phyloP scores from a whole-genome alignment of 257 asterid species.

The Solanum sparsipilum region DNA sequence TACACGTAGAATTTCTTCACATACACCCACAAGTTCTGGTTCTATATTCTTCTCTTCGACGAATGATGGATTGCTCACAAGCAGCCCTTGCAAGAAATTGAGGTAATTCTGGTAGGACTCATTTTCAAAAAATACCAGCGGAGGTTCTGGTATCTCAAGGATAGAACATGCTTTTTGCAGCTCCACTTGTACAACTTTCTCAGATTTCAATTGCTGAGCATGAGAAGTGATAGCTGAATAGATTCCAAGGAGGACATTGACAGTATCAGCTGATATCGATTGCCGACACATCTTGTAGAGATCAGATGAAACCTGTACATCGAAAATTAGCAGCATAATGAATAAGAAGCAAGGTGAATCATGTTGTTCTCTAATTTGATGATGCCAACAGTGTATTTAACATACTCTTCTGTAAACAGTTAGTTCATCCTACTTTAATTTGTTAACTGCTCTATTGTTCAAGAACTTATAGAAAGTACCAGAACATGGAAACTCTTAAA shows the following conservation, averaged over 20 bases:
- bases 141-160: slow-evolving; percentile 80
- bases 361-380: background rate
- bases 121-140: slow-evolving; percentile 82
- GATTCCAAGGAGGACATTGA: slow-evolving; percentile 31
- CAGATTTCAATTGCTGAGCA: slow-evolving; percentile 63
- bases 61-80: slow-evolving; percentile 29
- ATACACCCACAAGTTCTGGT: slow-evolving; percentile 57
- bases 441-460: background rate
- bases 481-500: background rate
- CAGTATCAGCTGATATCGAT: slow-evolving; percentile 31
- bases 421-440: background rate
- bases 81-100: slow-evolving; percentile 57
- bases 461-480: background rate
- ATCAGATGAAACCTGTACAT: slow-evolving; percentile 65
- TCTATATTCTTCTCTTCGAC: slow-evolving; percentile 51
- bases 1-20: slow-evolving; percentile 48
- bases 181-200: slow-evolving; percentile 37
- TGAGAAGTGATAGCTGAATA: slow-evolving; percentile 56
- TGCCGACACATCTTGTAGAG: slow-evolving; percentile 61
- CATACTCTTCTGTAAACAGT: background rate
- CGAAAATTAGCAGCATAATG: background rate
- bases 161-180: slow-evolving; percentile 60
- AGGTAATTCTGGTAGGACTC: slow-evolving; percentile 66
- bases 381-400: background rate
- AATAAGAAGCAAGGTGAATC: background rate